Conservation (phyloP, 352 stramenopile genomes). For the Globisporangium paddicum region DNA sequence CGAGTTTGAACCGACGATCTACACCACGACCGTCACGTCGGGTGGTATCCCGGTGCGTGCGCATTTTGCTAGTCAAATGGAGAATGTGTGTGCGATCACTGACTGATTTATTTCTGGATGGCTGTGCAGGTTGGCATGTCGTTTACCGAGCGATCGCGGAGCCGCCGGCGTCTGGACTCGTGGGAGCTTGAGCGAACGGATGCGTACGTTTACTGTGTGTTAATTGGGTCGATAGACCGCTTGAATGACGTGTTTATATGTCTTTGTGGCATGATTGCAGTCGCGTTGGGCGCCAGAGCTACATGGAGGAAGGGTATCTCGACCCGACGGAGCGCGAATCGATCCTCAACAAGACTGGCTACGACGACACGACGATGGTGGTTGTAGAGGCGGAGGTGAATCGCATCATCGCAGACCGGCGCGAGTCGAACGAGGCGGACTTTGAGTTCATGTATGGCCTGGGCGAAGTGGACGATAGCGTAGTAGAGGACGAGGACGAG, state of each 20-base stretch:
- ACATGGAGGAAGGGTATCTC: slow-evolving; percentile 86
- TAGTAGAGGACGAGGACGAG: slow-evolving; percentile 26
- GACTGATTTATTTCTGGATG: not conserved
- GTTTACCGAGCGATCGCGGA: not conserved
- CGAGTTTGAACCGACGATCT: slow-evolving; percentile 81
- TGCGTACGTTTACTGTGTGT: not conserved
- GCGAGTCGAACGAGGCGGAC: slow-evolving; percentile 82
- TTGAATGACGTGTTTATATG: not conserved
- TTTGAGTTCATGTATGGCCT: slow-evolving; percentile 74
- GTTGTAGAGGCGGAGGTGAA: slow-evolving; percentile 82
- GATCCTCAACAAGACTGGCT: slow-evolving; percentile 79
- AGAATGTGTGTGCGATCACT: not conserved
- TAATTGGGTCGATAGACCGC: not conserved
- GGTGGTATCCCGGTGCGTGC: slow-evolving; percentile 13
- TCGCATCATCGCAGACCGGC: slow-evolving; percentile 70
- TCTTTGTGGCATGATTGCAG: slow-evolving; percentile 15
- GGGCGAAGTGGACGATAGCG: slow-evolving; percentile 23
- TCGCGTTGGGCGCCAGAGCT: slow-evolving; percentile 70
- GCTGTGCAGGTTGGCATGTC: not conserved
- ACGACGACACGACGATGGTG: slow-evolving; percentile 58
- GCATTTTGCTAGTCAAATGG: not conserved
- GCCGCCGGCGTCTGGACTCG: not conserved
- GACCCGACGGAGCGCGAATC: slow-evolving; percentile 67
- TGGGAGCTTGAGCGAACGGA: not conserved
- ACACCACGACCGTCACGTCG: slow-evolving; percentile 77